Percentiles rank a stretch among this genome's conserved stretches.
Evolutionary conservation across 139 green algal species (phyloP).

Genomic region (Tetraselmis striata): DNA sequence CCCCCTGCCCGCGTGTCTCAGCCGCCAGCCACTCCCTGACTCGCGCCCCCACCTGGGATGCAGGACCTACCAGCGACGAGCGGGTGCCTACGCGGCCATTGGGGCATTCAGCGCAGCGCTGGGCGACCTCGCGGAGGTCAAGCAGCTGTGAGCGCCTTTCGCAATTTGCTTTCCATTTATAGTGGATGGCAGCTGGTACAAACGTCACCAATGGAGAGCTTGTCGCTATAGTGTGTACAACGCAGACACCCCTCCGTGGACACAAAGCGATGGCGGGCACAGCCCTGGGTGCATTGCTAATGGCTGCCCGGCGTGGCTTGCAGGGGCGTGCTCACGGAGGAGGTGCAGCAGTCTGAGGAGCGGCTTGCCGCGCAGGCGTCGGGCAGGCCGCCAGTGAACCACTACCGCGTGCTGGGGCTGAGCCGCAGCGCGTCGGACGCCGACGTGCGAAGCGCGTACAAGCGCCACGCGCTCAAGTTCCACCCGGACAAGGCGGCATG

Average conservation of each 20-base stretch:
- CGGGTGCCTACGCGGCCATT: background rate
- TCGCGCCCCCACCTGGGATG: too few species aligned
- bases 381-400: background rate
- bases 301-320: background rate
- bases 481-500: background rate
- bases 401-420: background rate
- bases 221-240: too few species aligned
- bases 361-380: background rate
- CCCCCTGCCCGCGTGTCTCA: too few species aligned
- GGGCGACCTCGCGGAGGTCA: background rate
- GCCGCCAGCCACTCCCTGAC: too few species aligned
- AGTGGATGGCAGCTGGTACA: too few species aligned
- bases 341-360: background rate
- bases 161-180: too few species aligned
- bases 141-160: background rate
- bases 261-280: too few species aligned
- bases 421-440: background rate
- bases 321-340: background rate
- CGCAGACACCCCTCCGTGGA: too few species aligned
- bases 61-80: background rate
- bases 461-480: background rate
- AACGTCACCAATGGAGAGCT: background rate
- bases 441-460: background rate
- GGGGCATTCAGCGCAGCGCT: background rate
- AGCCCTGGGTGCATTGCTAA: too few species aligned